phyloP scores from a whole-genome alignment of 2,329 filamentous ascomycete genomes.

The Zymoseptoria brevis region DNA sequence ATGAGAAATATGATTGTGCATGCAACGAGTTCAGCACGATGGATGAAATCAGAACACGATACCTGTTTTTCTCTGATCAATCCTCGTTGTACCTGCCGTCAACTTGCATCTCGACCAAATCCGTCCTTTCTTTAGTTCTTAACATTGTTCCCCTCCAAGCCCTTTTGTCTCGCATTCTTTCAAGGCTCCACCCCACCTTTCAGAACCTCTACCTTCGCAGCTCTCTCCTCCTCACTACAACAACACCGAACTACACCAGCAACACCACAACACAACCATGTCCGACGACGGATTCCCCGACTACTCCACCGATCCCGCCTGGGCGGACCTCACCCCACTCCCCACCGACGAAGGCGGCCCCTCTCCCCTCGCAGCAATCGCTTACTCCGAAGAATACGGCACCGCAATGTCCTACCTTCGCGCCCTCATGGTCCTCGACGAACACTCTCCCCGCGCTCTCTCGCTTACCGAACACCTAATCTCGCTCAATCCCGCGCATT shows the following conservation, averaged over 20 bases:
- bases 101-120: not conserved
- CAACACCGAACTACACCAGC: not conserved
- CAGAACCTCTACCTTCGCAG: not conserved
- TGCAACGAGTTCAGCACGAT: not conserved
- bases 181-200: not conserved
- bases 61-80: not conserved
- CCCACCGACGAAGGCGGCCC: constrained; percentile 69
- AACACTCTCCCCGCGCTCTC: constrained; percentile 71
- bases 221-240: not conserved
- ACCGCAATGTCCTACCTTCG: constrained; percentile 91
- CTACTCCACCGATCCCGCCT: constrained; percentile 63
- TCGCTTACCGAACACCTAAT: constrained; percentile 85
- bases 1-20: not conserved
- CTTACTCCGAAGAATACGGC: constrained; percentile 81
- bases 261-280: constrained; percentile 21
- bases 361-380: constrained; percentile 79
- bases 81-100: not conserved
- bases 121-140: not conserved
- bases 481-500: constrained; percentile 88
- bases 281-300: constrained; percentile 10
- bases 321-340: constrained; percentile 78
- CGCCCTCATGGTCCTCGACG: constrained; percentile 82
- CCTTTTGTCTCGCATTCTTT: not conserved
- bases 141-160: constrained; percentile 7
- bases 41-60: not conserved